Conservation (phyloP, 257 asterid genomes). For the Mentha longifolia region DNA sequence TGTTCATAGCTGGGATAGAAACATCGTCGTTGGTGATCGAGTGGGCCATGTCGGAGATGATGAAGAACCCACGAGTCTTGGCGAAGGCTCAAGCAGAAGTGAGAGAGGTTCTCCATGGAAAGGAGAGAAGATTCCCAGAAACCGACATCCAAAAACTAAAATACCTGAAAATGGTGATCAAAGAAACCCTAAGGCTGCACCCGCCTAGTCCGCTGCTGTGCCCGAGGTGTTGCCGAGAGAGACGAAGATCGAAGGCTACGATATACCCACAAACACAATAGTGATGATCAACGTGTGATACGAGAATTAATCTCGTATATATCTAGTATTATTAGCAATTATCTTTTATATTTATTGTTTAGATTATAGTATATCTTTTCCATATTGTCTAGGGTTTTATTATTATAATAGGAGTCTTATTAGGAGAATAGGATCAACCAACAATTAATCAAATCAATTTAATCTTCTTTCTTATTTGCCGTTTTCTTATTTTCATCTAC, state of each 20-base stretch:
- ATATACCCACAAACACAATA: too few species aligned
- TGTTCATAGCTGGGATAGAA: conserved; percentile 43
- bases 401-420: too few species aligned
- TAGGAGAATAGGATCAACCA: too few species aligned
- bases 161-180: conserved; percentile 39
- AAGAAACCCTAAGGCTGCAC: conserved; percentile 37
- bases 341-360: too few species aligned
- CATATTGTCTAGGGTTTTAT: too few species aligned
- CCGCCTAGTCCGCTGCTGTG: conserved; percentile 36
- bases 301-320: too few species aligned
- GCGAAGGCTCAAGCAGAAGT: conserved; percentile 46
- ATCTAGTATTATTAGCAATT: too few species aligned
- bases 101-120: conserved; percentile 27
- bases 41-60: conserved; percentile 52
- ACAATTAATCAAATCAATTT: too few species aligned
- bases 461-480: too few species aligned
- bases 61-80: conserved; percentile 40
- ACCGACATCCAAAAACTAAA: conserved; percentile 28
- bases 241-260: conserved; percentile 29
- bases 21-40: conserved; percentile 37
- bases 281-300: too few species aligned
- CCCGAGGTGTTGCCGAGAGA: conserved; percentile 35
- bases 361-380: too few species aligned
- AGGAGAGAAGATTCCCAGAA: conserved; percentile 30
- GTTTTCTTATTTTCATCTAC: too few species aligned